Percentiles rank a stretch among this genome's conserved stretches.
phyloP scores from a whole-genome alignment of 2,329 filamentous ascomycete species.

The Fusarium oxysporum region DNA sequence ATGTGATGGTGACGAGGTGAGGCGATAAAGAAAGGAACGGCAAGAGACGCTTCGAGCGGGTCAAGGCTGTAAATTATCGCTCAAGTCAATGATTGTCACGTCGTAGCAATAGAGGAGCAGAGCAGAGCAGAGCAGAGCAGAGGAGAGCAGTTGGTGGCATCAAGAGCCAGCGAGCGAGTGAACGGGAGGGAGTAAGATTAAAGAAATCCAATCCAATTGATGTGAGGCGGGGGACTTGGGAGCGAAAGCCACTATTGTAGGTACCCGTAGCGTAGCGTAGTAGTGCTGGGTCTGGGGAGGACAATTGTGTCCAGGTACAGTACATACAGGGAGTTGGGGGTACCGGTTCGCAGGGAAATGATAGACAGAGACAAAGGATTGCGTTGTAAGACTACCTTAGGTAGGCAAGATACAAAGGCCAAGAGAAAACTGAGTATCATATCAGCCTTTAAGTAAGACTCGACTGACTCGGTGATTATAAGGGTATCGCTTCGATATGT shows the following conservation, averaged over 20 bases:
- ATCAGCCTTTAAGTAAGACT: background rate
- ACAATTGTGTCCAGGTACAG: background rate
- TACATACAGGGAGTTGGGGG: background rate
- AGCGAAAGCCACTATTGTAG: slow-evolving; percentile 32
- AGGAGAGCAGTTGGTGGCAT: slow-evolving; percentile 31
- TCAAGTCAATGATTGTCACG: slow-evolving; percentile 32
- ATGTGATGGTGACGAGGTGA: slow-evolving; percentile 5
- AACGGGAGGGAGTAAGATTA: slow-evolving; percentile 38
- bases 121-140: slow-evolving; percentile 8
- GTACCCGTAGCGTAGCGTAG: slow-evolving; percentile 25
- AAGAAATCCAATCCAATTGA: slow-evolving; percentile 34
- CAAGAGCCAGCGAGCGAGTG: slow-evolving; percentile 24
- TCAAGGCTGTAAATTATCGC: slow-evolving; percentile 18
- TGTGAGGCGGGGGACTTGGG: slow-evolving; percentile 31
- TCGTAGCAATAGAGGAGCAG: slow-evolving; percentile 26
- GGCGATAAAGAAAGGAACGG: slow-evolving; percentile 8
- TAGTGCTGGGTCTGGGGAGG: background rate
- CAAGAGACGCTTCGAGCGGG: slow-evolving; percentile 17
- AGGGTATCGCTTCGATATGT: background rate
- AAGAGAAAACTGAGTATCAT: background rate
- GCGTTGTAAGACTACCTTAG: background rate
- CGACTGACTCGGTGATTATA: background rate
- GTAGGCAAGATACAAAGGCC: background rate
- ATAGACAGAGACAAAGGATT: background rate
- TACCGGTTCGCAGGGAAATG: background rate